These are phyloP conservation scores for Chaetoscypha palmicola DNA, from an alignment of 2,329 filamentous ascomycete species.

Conservation along the genomic window DNA sequence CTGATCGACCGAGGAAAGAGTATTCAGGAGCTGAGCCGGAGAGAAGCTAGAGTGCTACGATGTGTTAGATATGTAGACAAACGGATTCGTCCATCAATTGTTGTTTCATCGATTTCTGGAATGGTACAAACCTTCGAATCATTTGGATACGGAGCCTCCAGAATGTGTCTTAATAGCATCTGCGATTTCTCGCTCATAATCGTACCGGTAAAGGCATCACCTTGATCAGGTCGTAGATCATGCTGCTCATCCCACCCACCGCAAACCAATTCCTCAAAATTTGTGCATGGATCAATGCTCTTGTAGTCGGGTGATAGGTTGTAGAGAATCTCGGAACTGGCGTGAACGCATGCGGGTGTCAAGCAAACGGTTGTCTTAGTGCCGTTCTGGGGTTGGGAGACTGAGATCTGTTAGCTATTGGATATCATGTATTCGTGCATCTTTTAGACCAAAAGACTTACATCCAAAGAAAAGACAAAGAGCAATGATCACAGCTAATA, in stretches of 20 bases:
- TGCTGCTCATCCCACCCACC: conserved; percentile 58
- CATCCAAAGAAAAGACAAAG: conserved; percentile 24
- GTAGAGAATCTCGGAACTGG: conserved; percentile 54
- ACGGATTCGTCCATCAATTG: neutral
- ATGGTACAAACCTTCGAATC: conserved; percentile 30
- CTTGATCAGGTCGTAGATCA: conserved; percentile 58
- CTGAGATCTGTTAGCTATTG: conserved; percentile 13
- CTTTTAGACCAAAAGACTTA: conserved; percentile 7
- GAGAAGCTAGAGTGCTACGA: conserved; percentile 44
- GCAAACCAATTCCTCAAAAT: conserved; percentile 63
- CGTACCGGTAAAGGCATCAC: conserved; percentile 51
- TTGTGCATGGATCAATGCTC: conserved; percentile 57
- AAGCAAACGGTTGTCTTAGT: conserved; percentile 37
- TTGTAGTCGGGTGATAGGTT: conserved; percentile 56
- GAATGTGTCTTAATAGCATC: conserved; percentile 52
- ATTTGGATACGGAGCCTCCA: conserved; percentile 50
- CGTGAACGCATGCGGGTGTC: conserved; percentile 55
- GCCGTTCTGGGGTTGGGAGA: conserved; percentile 12
- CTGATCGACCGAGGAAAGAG: conserved; percentile 42
- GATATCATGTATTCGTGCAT: too few species aligned
- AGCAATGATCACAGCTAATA: conserved; percentile 23
- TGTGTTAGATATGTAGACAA: neutral
- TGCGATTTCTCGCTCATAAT: conserved; percentile 56
- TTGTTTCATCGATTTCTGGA: conserved; percentile 12
- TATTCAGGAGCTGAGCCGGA: conserved; percentile 33